Base-by-base conservation (phyloP, 2,329 filamentous ascomycete species). In the Penicillium sp. region DNA sequence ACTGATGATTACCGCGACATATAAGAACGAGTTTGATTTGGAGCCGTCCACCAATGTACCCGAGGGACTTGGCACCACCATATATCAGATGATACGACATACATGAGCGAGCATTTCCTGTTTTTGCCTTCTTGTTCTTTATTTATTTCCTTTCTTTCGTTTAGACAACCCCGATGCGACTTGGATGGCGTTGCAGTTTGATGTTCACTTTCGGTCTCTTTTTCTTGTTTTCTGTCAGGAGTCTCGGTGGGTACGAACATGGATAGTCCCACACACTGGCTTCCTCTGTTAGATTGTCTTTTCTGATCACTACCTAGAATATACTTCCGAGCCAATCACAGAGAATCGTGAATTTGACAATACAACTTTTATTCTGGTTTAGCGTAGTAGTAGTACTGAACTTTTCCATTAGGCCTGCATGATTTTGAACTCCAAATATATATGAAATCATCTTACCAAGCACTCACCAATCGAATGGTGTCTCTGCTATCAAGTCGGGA, bases 71-170 rank as follows among this genome's bases (percentile, higher is more conserved):
- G 14, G 16, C 16, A 5, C 10, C 2, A n/a, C 33, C 22, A 48
- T 48, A 45, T 37, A 35, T 37, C 30, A 52, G 35, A 43, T 52
- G 30, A 58, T 45, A 58, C 49, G 14, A 58, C 46, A 43, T n/a
- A 37, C n/a, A 13, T n/a, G 42, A 58, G 57, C 57, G 51, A 54
- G 57, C 57, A 33, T 54, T 53, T 49, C 22, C 33, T 35, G 30
- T 37, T 10, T 6, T 52, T 8, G 7, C 4, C 26, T 37, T n/a
- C 30, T 43, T 35, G 11, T 37, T 14, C 28, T 35, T 25, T 13
- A 11, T 28, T 40, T 38, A 14, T 22, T 26, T 42, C 35, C 13
- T 46, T 49, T 52, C 25, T 49, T 52, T n/a, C 22, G 13, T 11
- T 25, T 46, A 42, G 25, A 43, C 26, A 35, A 55, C 37, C 52